Conservation (phyloP, 192 early-diverging fungal species). For the Podila epicladia region DNA sequence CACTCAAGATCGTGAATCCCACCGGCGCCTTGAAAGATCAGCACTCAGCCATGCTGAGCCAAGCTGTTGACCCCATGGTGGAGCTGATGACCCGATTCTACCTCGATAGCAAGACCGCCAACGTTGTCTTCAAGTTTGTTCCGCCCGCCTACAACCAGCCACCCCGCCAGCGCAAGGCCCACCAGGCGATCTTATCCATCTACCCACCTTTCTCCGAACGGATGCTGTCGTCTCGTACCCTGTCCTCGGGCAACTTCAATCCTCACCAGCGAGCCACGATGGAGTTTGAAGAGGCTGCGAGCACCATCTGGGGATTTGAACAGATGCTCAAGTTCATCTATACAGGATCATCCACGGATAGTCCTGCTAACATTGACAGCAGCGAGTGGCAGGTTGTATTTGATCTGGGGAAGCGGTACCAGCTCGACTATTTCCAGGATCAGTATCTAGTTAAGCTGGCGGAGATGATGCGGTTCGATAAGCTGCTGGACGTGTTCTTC, state of each 20-base stretch:
- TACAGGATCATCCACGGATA: constrained; percentile 14
- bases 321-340: constrained; percentile 35
- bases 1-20: constrained; percentile 23
- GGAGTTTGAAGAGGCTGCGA: constrained; percentile 6
- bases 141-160: constrained; percentile 7
- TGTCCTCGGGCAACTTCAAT: constrained; percentile 8
- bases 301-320: constrained; percentile 5
- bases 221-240: neutral
- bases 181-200: constrained; percentile 33
- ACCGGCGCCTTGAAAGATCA: neutral
- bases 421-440: constrained; percentile 14
- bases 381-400: constrained; percentile 21
- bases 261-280: constrained; percentile 12
- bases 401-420: constrained; percentile 18
- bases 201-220: constrained; percentile 34
- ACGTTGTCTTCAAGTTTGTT: constrained; percentile 27
- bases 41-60: neutral
- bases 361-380: constrained; percentile 4
- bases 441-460: constrained; percentile 14
- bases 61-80: constrained; percentile 35
- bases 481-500: constrained; percentile 37
- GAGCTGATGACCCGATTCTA: constrained; percentile 43
- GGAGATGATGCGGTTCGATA: constrained; percentile 22
- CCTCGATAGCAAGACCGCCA: constrained; percentile 8
- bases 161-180: constrained; percentile 16